These are phyloP conservation scores for Podospora bellae-mahoneyi DNA, from an alignment of 495 filamentous ascomycete genomes.

Conservation along the genomic window DNA sequence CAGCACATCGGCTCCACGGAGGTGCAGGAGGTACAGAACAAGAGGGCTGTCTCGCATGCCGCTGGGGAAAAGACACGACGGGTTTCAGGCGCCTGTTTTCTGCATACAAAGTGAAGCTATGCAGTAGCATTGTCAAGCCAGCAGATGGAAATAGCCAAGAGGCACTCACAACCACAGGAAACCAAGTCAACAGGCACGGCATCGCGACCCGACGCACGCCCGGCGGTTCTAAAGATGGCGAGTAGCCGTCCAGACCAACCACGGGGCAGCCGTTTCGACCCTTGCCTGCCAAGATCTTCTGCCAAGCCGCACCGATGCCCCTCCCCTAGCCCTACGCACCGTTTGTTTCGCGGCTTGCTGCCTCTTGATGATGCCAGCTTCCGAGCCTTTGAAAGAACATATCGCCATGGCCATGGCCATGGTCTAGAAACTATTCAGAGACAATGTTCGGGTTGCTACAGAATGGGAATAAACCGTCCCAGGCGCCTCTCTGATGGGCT, in stretches of 20 bases:
- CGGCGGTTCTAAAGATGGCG: not conserved
- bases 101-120: not conserved
- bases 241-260: constrained; percentile 11
- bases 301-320: constrained; percentile 17
- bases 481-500: not conserved
- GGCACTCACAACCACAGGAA: not conserved
- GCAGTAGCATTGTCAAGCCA: not conserved
- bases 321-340: constrained; percentile 31
- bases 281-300: constrained; percentile 11
- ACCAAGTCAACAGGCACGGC: not conserved
- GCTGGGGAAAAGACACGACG: not conserved
- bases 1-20: not conserved
- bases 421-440: not conserved
- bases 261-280: constrained; percentile 4
- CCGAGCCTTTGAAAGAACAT: not conserved
- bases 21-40: not conserved
- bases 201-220: not conserved
- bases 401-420: too few species aligned
- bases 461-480: not conserved
- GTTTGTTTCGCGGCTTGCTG: constrained; percentile 12
- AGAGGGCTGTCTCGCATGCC: not conserved
- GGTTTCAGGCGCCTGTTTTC: constrained; percentile 3
- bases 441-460: not conserved
- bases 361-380: constrained; percentile 3
- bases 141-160: not conserved